Evolutionary conservation across 2,329 filamentous ascomycete species (phyloP).

Genomic region (Hyphodiscus sp.): DNA sequence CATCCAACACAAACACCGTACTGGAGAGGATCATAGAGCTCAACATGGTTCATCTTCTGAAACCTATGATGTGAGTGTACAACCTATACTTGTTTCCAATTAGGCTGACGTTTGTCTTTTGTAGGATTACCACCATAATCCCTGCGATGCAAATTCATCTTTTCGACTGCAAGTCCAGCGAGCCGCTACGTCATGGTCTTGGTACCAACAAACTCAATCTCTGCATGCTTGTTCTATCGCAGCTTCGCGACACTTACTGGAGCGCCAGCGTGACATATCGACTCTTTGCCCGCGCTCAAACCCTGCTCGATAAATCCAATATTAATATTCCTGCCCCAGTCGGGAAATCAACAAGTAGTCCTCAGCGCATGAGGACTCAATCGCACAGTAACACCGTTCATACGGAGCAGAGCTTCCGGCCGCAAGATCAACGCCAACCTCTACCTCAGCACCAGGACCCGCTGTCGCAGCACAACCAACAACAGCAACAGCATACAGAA

Average conservation of each 20-base stretch:
- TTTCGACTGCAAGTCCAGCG: conserved; percentile 23
- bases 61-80: conserved; percentile 11
- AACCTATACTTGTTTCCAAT: background rate
- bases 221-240: conserved; percentile 30
- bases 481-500: no score
- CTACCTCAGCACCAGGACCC: no score
- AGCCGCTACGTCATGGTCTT: conserved; percentile 23
- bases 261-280: conserved; percentile 10
- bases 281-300: conserved; percentile 5
- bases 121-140: conserved; percentile 24
- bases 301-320: conserved; percentile 4
- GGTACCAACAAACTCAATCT: conserved; percentile 28
- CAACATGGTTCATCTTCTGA: conserved; percentile 8
- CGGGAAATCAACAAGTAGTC: no score
- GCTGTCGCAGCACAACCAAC: no score
- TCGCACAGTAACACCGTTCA: no score
- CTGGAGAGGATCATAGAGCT: conserved; percentile 13
- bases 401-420: no score
- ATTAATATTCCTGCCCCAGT: no score
- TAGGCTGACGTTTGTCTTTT: conserved; percentile 1
- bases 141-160: conserved; percentile 31
- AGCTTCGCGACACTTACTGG: conserved; percentile 28
- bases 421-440: no score
- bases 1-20: conserved; percentile 10
- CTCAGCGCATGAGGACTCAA: no score